Percentiles rank a stretch among this genome's conserved stretches.
phyloP scores from a whole-genome alignment of 1,284 basidiomycete species.

The Baeospora myosura region DNA sequence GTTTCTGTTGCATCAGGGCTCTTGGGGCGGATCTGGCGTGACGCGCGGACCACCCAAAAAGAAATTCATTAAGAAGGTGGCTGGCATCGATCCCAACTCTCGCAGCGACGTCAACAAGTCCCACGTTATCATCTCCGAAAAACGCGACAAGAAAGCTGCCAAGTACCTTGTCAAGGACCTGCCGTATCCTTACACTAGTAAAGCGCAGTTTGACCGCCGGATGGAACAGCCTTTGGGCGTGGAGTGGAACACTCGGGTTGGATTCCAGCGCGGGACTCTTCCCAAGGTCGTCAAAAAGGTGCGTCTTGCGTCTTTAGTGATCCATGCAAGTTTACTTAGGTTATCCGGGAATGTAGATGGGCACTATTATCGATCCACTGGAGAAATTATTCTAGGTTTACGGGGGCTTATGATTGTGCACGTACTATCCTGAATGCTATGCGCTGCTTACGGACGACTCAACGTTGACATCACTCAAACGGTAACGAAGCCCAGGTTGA shows the following conservation, averaged over 20 bases:
- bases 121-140: slow-evolving; percentile 92
- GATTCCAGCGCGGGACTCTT: slow-evolving; percentile 78
- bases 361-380: slow-evolving; percentile 69
- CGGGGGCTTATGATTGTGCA: neutral
- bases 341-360: slow-evolving; percentile 42
- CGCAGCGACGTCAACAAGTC: slow-evolving; percentile 81
- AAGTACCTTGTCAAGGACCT: slow-evolving; percentile 87
- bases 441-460: neutral
- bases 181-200: slow-evolving; percentile 89
- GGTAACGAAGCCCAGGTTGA: neutral
- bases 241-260: slow-evolving; percentile 93
- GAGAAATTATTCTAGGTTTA: slow-evolving; percentile 37
- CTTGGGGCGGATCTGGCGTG: slow-evolving; percentile 83
- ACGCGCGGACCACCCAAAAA: slow-evolving; percentile 53
- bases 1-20: slow-evolving; percentile 49
- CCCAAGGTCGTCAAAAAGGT: slow-evolving; percentile 86
- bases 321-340: slow-evolving; percentile 7
- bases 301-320: slow-evolving; percentile 15
- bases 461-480: neutral
- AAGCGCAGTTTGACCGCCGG: slow-evolving; percentile 81
- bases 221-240: slow-evolving; percentile 77
- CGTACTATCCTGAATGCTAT: neutral
- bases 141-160: slow-evolving; percentile 86
- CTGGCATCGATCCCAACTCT: slow-evolving; percentile 70
- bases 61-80: slow-evolving; percentile 68